Base-by-base conservation (phyloP, 2,329 filamentous ascomycete genomes). In the Alternaria metachromatica region DNA sequence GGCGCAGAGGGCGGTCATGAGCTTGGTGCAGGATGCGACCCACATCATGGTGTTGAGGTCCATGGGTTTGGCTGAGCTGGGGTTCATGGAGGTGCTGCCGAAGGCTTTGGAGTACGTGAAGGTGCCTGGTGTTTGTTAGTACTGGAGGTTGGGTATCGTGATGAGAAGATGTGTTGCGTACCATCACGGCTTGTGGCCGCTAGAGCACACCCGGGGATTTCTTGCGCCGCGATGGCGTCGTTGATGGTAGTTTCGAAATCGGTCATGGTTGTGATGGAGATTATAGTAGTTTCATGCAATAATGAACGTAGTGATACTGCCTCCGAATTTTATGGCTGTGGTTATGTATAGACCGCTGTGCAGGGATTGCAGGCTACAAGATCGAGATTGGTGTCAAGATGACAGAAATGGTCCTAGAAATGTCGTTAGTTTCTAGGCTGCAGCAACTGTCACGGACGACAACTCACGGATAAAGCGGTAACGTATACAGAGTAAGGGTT, bases 11-110 rank as follows among this genome's bases (percentile, higher is more conserved):
- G 72, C 71, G 2, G 78, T 78, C 68, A 81, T 72, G 18, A 81
- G 72, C 62, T 81, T 81, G n/a, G 77, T 80, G 69, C 77, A 80
- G 4, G 76, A 79, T 8, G 79, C 78, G 13, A 80, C 72, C 78
- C 78, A 81, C 75, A 80, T 78, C 8, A 76, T 65, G 8, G 66
- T 74, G n/a, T 75, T 49, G 26, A 68, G 61, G 0, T 82, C 15
- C 30, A 74, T 30, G 56, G 71, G 62, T 51, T 69, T 60, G 55
- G 72, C 68, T 43, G 72, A 65, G 23, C 53, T 67, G 26, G 65
- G 51, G 45, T 62, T 68, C 51, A 73, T 51, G 1, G 77, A 76
- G 1, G 73, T 73, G 10, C 58, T 63, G 2, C 81, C 81, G 26
- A 83, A 80, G 2, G 72, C 60, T 58, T 78, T 77, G 30, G 67